Conservation (phyloP, 2,329 filamentous ascomycete genomes). For the Alternaria postmessia region DNA sequence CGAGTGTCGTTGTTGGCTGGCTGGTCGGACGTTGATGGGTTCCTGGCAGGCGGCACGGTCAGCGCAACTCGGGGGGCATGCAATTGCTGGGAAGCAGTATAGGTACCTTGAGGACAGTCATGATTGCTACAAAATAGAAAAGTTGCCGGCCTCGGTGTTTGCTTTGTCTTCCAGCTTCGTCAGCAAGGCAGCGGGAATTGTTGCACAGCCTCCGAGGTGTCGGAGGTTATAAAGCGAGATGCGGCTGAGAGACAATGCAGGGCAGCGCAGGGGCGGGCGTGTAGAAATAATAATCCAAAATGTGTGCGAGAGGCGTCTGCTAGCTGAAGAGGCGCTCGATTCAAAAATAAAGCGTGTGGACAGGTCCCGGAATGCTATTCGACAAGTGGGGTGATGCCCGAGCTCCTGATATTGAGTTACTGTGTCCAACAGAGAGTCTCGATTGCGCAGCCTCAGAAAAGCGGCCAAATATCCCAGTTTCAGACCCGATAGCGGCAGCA, state of each 20-base stretch:
- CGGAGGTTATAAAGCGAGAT: conserved; percentile 25
- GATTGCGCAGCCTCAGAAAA: conserved; percentile 22
- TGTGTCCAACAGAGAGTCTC: conserved; percentile 23
- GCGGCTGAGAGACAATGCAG: conserved; percentile 34
- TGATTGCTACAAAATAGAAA: conserved; percentile 26
- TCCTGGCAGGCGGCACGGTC: conserved; percentile 43
- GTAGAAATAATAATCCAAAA: conserved; percentile 19
- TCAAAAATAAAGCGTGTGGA: conserved; percentile 33
- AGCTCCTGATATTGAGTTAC: conserved; percentile 31
- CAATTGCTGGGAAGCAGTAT: conserved; percentile 8
- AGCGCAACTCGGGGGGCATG: conserved; percentile 34
- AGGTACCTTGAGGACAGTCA: conserved; percentile 52
- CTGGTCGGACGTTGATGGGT: conserved; percentile 54
- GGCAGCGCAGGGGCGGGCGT: conserved; percentile 21
- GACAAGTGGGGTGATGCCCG: conserved; percentile 31
- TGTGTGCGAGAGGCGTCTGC: conserved; percentile 23
- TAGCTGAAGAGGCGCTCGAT: conserved; percentile 18
- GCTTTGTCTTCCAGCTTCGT: conserved; percentile 26
- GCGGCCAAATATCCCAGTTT: conserved; percentile 24
- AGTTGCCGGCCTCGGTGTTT: conserved; percentile 15
- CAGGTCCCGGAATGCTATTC: conserved; percentile 37
- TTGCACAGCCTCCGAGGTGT: conserved; percentile 34
- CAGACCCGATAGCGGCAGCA: conserved; percentile 11
- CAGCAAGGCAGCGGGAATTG: conserved; percentile 21
- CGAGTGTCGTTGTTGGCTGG: conserved; percentile 56